These are phyloP conservation scores for Peniophora sp. DNA, from an alignment of 1,284 basidiomycete genomes.

Conservation along the genomic window DNA sequence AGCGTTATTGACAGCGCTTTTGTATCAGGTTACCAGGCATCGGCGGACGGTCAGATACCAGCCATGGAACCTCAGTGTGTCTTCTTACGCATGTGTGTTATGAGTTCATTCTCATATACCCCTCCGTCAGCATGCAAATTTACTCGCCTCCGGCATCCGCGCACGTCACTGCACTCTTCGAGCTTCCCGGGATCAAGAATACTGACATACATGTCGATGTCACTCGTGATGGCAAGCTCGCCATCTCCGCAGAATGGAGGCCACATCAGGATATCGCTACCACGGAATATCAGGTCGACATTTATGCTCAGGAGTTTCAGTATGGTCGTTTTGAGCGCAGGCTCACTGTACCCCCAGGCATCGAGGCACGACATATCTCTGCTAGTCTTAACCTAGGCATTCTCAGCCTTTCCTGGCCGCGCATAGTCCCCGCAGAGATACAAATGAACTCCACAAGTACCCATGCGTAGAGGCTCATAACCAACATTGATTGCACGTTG, in stretches of 20 bases:
- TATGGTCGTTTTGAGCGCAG: constrained; percentile 43
- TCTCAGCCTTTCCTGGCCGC: constrained; percentile 47
- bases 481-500: too few relatives aligned
- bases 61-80: too few relatives aligned
- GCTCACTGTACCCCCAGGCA: constrained; percentile 35
- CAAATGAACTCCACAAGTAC: too few relatives aligned
- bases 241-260: constrained; percentile 39
- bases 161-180: constrained; percentile 38
- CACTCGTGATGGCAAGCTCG: constrained; percentile 28
- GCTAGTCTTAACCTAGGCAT: constrained; percentile 35
- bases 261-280: constrained; percentile 13
- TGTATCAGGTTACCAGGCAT: too few relatives aligned
- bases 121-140: constrained; percentile 52
- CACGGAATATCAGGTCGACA: constrained; percentile 4
- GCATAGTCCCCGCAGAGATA: constrained; percentile 11
- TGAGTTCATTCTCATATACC: too few relatives aligned
- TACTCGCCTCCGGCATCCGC: constrained; percentile 36
- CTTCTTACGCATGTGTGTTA: too few relatives aligned
- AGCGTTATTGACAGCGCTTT: too few relatives aligned
- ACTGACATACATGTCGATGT: constrained; percentile 37
- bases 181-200: constrained; percentile 48
- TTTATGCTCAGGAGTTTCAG: constrained; percentile 36
- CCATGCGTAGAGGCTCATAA: too few relatives aligned
- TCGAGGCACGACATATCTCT: constrained; percentile 27
- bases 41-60: too few relatives aligned